These are phyloP conservation scores for Xylaria castorea DNA, from an alignment of 495 filamentous ascomycete genomes.

Conservation along the genomic window DNA sequence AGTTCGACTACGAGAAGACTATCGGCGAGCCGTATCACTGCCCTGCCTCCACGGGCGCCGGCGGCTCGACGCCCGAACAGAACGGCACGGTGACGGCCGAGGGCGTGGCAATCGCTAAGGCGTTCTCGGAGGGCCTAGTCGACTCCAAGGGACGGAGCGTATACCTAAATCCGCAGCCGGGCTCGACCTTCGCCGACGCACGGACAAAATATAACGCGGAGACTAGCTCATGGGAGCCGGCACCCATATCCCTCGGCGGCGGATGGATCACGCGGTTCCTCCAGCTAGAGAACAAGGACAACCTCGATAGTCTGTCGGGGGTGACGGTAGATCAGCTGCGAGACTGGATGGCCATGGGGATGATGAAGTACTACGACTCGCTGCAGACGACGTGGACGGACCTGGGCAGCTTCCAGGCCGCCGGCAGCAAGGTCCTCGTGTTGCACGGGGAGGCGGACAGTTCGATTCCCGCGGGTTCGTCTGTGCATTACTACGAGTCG, in stretches of 20 bases:
- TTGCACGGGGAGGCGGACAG: slow-evolving; percentile 60
- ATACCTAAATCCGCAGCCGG: slow-evolving; percentile 56
- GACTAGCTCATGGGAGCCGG: slow-evolving; percentile 47
- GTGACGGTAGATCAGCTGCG: slow-evolving; percentile 58
- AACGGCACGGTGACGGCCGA: slow-evolving; percentile 53
- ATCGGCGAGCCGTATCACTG: slow-evolving; percentile 60
- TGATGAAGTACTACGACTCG: slow-evolving; percentile 48
- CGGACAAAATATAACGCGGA: slow-evolving; percentile 50
- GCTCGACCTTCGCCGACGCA: slow-evolving; percentile 51
- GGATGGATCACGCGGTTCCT: slow-evolving; percentile 43
- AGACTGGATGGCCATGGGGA: slow-evolving; percentile 53
- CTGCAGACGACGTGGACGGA: slow-evolving; percentile 59
- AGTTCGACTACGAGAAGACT: slow-evolving; percentile 42
- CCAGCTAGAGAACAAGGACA: slow-evolving; percentile 46
- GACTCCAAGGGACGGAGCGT: slow-evolving; percentile 52
- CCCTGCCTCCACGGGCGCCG: slow-evolving; percentile 40
- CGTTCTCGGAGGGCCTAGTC: slow-evolving; percentile 52
- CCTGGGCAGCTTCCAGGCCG: slow-evolving; percentile 47
- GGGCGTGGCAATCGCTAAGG: slow-evolving; percentile 48
- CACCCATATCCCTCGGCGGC: slow-evolving; percentile 45
- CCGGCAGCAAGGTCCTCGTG: slow-evolving; percentile 60
- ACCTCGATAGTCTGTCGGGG: slow-evolving; percentile 46
- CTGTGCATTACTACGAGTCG: slow-evolving; percentile 57
- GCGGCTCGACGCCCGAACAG: slow-evolving; percentile 44
- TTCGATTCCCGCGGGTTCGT: slow-evolving; percentile 55